Percentiles rank a stretch among this genome's conserved stretches.
Conservation (phyloP, 1,139 yeast genomes). For the Yamadazyma dushanensis region DNA sequence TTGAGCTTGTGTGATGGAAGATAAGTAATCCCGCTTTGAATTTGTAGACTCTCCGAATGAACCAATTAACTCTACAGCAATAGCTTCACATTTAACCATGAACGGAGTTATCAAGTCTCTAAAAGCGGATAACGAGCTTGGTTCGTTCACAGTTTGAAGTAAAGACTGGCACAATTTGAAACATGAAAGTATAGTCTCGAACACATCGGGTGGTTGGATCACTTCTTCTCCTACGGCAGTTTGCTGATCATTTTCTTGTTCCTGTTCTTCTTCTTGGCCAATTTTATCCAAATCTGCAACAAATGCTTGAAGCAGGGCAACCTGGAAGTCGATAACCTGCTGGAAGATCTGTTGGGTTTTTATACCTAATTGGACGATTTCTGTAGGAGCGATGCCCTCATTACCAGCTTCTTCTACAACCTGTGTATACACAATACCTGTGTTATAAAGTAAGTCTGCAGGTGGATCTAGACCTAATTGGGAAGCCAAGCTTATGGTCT, state of each 20-base stretch:
- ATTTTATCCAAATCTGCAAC: slow-evolving; percentile 25
- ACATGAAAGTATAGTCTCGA: slow-evolving; percentile 35
- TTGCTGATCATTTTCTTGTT: slow-evolving; percentile 12
- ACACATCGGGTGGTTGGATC: slow-evolving; percentile 39
- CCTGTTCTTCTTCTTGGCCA: slow-evolving; percentile 1
- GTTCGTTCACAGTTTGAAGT: slow-evolving; percentile 23
- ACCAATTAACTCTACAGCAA: slow-evolving; percentile 24
- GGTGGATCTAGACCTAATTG: slow-evolving; percentile 20
- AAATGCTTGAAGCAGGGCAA: slow-evolving; percentile 27
- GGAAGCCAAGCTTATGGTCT: slow-evolving; percentile 25
- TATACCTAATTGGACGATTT: slow-evolving; percentile 19
- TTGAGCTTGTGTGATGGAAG: slow-evolving; percentile 25
- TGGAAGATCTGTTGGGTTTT: slow-evolving; percentile 20
- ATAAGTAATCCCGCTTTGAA: slow-evolving; percentile 24
- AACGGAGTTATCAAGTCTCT: slow-evolving; percentile 18
- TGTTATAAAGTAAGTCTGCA: slow-evolving; percentile 46
- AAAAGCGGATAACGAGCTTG: slow-evolving; percentile 8
- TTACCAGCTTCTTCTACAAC: slow-evolving; percentile 38
- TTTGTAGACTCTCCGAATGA: slow-evolving; percentile 24
- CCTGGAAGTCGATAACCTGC: slow-evolving; percentile 23
- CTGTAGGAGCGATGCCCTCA: slow-evolving; percentile 11
- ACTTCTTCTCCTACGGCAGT: slow-evolving; percentile 28
- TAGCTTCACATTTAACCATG: slow-evolving; percentile 20
- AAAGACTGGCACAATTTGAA: slow-evolving; percentile 33
- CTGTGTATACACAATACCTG: slow-evolving; percentile 49